Conservation (phyloP, 2,329 filamentous ascomycete species). For the Monosporascus ibericus region DNA sequence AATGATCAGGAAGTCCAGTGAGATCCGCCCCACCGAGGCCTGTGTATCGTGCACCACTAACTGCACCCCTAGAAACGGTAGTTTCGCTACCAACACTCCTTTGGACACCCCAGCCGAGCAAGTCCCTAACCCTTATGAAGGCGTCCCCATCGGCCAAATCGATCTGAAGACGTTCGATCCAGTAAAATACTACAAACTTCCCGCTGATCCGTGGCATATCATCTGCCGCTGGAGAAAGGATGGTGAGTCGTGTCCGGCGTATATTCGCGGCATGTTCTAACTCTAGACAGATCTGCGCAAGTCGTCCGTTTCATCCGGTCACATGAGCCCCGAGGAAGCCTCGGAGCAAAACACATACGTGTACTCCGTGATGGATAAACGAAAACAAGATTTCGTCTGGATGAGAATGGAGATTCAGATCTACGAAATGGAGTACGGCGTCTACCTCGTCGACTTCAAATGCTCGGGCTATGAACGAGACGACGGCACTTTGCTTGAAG, state of each 20-base stretch:
- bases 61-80: not conserved
- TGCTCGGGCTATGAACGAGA: slow-evolving; percentile 89
- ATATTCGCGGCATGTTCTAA: slow-evolving; percentile 32
- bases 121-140: slow-evolving; percentile 21
- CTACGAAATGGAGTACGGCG: slow-evolving; percentile 86
- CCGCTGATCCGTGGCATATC: slow-evolving; percentile 92
- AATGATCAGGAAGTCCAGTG: slow-evolving; percentile 37
- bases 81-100: slow-evolving; percentile 5
- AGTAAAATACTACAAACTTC: slow-evolving; percentile 68
- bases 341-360: slow-evolving; percentile 37
- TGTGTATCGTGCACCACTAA: not conserved
- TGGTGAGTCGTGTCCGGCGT: slow-evolving; percentile 54
- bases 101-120: slow-evolving; percentile 11
- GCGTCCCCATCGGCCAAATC: slow-evolving; percentile 22
- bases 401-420: slow-evolving; percentile 95
- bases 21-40: slow-evolving; percentile 15
- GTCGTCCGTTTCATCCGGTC: slow-evolving; percentile 22
- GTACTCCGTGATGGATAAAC: slow-evolving; percentile 35
- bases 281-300: slow-evolving; percentile 32
- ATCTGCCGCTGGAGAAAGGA: slow-evolving; percentile 82
- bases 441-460: slow-evolving; percentile 97
- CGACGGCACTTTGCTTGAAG: slow-evolving; percentile 69
- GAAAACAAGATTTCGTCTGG: slow-evolving; percentile 65
- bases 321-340: slow-evolving; percentile 24
- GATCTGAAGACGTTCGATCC: slow-evolving; percentile 40